Base-by-base conservation (phyloP, 1,284 basidiomycete species). In the Xerocomus amazonicus region DNA sequence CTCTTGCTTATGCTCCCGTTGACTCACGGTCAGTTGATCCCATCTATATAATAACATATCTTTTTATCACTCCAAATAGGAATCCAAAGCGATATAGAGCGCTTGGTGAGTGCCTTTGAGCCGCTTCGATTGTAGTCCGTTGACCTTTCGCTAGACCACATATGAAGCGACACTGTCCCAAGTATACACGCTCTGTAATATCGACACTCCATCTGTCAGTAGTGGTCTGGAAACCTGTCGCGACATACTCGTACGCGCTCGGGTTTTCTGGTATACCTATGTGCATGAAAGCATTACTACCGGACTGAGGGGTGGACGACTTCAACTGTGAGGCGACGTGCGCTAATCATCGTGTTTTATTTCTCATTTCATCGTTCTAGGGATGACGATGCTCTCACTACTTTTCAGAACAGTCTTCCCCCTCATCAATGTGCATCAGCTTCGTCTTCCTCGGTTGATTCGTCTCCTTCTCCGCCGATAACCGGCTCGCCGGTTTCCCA, bases 191-290 rank as follows among this genome's bases (percentile, higher is more conserved):
- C 72, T 93, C 9, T 92, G 88, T 61, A 81, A 78, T 19, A 63
- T 79, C 16, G 68, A 76, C 9, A 60, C 71, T 9, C 61, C 74
- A 10, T 70, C 79, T 0, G 63, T 79, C 26, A 70, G 74, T 47
- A 77, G 77, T 48, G 77, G 79, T 14, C 72, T 76, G 36, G 79
- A 79, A 8, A 70, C 73, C 36, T 75, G 75, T 39, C 79, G 84
- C 39, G 87, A 90, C 53, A 73, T 76, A 8, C 69, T 81, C 33
- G 73, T 87, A 26, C 80, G 87, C 19, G 81, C 88, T 2, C 77
- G 90, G 27, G 78, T 93, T 41, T 93, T 91, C 62, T 94, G 90
- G 89, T 93, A 87, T 58, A 81, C 86, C 3, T 81, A 91, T 57
- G 80, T 88, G 8, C 83, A 90, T 53, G 92, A 95, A 68, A 83